Evolutionary conservation across 1,284 basidiomycete genomes (phyloP).

Genomic region (Ustanciosporium gigantosporum): DNA sequence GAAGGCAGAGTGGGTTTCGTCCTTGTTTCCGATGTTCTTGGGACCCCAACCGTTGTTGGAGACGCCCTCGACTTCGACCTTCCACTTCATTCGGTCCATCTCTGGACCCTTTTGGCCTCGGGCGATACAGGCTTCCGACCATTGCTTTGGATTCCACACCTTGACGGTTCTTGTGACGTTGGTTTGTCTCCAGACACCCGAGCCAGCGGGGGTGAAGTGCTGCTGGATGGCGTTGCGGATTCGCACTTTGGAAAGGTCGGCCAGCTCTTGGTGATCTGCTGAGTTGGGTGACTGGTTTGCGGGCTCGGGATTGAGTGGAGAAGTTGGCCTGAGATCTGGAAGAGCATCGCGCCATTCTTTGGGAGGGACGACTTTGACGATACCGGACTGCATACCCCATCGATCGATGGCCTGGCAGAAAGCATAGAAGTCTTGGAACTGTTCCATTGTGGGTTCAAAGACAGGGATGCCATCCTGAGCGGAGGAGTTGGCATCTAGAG

Average conservation of each 20-base stretch:
- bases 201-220: conserved; percentile 52
- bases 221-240: conserved; percentile 58
- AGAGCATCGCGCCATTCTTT: conserved; percentile 53
- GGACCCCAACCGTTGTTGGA: conserved; percentile 43
- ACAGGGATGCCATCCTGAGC: conserved; percentile 53
- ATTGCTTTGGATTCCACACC: conserved; percentile 57
- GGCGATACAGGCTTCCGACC: conserved; percentile 50
- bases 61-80: conserved; percentile 42
- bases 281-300: conserved; percentile 1
- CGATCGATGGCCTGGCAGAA: conserved; percentile 55
- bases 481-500: conserved; percentile 17
- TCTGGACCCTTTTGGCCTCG: conserved; percentile 51
- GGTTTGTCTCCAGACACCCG: conserved; percentile 57
- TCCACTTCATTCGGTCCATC: conserved; percentile 52
- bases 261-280: conserved; percentile 6
- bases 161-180: conserved; percentile 55
- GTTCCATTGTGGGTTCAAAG: conserved; percentile 58
- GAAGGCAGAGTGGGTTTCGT: conserved; percentile 11
- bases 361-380: conserved; percentile 58
- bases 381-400: conserved; percentile 59
- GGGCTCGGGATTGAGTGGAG: background rate
- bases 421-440: conserved; percentile 58
- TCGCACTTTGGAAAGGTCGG: conserved; percentile 44
- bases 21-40: conserved; percentile 28
- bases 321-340: conserved; percentile 37